Percentiles rank a stretch among this genome's conserved stretches.
Evolutionary conservation across 1,139 yeast species (phyloP).

Genomic region (Arxiozyma bovina): DNA sequence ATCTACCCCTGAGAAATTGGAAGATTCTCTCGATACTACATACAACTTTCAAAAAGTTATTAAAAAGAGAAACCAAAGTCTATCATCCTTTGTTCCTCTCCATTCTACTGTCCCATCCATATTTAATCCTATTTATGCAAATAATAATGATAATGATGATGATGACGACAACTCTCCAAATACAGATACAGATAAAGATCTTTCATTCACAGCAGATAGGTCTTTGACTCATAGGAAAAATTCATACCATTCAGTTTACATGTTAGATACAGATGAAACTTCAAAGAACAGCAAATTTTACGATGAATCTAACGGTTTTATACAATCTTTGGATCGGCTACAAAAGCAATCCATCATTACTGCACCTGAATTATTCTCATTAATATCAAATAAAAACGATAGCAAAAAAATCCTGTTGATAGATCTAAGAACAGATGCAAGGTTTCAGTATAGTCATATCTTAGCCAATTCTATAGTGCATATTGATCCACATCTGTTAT

Average conservation of each 20-base stretch:
- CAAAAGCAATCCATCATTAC: slow-evolving; percentile 28
- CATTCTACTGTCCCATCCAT: not conserved
- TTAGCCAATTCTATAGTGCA: slow-evolving; percentile 42
- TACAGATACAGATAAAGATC: not conserved
- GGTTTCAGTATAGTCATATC: slow-evolving; percentile 47
- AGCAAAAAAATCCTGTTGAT: slow-evolving; percentile 36
- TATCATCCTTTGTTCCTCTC: not conserved
- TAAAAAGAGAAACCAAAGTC: not conserved
- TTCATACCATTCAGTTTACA: slow-evolving; percentile 33
- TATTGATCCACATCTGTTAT: slow-evolving; percentile 47
- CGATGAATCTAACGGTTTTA: slow-evolving; percentile 13
- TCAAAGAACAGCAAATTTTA: slow-evolving; percentile 12
- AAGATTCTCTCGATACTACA: not conserved
- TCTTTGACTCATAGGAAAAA: slow-evolving; percentile 29
- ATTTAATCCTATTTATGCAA: not conserved
- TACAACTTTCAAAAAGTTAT: not conserved
- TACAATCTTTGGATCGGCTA: slow-evolving; percentile 20
- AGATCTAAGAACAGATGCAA: slow-evolving; percentile 47
- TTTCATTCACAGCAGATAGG: slow-evolving; percentile 13
- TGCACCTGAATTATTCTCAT: slow-evolving; percentile 26
- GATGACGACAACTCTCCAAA: not conserved
- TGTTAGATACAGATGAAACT: slow-evolving; percentile 25
- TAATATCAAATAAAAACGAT: slow-evolving; percentile 16
- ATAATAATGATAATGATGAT: too few relatives aligned
- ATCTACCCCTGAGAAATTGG: not conserved